Conservation (phyloP, 2,329 filamentous ascomycete species). For the Cryphonectria parasitica region DNA sequence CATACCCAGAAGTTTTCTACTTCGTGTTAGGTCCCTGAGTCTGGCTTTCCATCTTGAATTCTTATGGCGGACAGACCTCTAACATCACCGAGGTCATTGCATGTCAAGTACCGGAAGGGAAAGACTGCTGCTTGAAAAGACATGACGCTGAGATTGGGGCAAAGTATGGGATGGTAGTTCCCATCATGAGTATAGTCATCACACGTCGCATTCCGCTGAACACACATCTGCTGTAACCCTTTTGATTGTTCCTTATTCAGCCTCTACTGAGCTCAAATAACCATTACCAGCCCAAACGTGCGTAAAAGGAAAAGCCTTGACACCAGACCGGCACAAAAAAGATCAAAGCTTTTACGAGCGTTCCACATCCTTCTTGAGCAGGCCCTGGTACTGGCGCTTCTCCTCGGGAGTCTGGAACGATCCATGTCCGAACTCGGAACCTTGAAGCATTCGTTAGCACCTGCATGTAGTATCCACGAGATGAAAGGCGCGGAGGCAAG, state of each 20-base stretch:
- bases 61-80: not conserved
- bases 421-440: constrained; percentile 98
- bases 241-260: constrained; percentile 24
- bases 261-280: constrained; percentile 23
- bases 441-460: constrained; percentile 48
- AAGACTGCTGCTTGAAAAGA: not conserved
- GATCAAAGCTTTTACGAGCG: constrained; percentile 46
- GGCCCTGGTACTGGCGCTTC: constrained; percentile 97
- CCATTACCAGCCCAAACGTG: constrained; percentile 27
- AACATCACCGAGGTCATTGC: not conserved
- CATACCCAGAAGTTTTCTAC: not conserved
- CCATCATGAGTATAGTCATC: not conserved
- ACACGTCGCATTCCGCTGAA: not conserved
- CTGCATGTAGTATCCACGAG: not conserved
- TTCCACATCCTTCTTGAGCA: constrained; percentile 94
- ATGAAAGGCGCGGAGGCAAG: not conserved
- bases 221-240: constrained; percentile 17
- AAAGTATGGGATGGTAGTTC: not conserved
- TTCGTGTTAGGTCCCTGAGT: not conserved
- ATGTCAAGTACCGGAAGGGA: not conserved
- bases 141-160: not conserved
- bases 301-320: constrained; percentile 51
- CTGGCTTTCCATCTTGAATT: not conserved
- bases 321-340: constrained; percentile 57
- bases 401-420: constrained; percentile 98